Percentiles rank a stretch among this genome's conserved stretches.
Evolutionary conservation across 495 filamentous ascomycete species (phyloP).

Genomic region (Saxophila tyrrhenica): DNA sequence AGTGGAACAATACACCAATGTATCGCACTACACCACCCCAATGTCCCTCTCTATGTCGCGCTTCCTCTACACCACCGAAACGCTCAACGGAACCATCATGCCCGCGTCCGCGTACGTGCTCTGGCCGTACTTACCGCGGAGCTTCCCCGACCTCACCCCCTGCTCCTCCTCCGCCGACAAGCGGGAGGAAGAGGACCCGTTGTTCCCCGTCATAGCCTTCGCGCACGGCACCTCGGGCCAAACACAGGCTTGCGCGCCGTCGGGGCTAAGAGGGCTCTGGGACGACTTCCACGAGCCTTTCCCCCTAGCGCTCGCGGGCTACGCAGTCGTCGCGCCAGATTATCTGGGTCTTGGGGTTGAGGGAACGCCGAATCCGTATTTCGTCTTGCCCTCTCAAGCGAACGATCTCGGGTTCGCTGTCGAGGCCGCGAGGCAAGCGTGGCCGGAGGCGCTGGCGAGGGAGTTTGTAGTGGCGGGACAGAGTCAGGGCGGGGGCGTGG

Average conservation of each 20-base stretch:
- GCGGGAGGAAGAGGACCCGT: neutral
- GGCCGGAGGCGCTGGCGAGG: conserved; percentile 26
- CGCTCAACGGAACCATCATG: conserved; percentile 35
- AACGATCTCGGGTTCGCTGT: conserved; percentile 38
- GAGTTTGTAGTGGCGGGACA: conserved; percentile 39
- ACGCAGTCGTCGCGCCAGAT: conserved; percentile 45
- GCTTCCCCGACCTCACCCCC: conserved; percentile 9
- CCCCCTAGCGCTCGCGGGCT: conserved; percentile 37
- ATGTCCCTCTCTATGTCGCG: conserved; percentile 7
- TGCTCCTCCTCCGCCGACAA: neutral
- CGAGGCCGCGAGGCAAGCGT: conserved; percentile 34
- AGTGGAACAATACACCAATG: conserved; percentile 12
- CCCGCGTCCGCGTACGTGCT: conserved; percentile 44
- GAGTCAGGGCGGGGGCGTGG: conserved; percentile 38
- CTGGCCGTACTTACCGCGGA: conserved; percentile 36
- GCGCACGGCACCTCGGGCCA: conserved; percentile 44
- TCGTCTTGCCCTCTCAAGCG: conserved; percentile 35
- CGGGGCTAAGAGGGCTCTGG: conserved; percentile 35
- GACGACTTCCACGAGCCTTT: conserved; percentile 37
- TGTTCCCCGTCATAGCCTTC: conserved; percentile 38
- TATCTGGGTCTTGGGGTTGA: conserved; percentile 44
- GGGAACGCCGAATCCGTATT: conserved; percentile 26
- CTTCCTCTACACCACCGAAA: conserved; percentile 37
- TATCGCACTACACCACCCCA: conserved; percentile 10
- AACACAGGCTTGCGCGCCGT: conserved; percentile 35